Conservation (phyloP, 805 yeast genomes). For the Teunomyces atbi region DNA sequence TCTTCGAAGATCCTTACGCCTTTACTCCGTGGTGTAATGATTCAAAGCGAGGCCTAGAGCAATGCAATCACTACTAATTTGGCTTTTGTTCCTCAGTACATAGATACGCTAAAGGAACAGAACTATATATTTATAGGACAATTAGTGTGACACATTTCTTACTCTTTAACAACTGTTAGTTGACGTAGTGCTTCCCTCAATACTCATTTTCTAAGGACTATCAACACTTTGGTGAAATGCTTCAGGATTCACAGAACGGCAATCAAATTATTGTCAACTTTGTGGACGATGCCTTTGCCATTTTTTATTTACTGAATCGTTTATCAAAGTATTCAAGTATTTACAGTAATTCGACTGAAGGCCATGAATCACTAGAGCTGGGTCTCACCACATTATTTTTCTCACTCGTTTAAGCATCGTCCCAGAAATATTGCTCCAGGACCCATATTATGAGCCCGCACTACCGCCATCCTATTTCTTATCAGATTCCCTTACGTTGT, state of each 20-base stretch:
- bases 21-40: constrained; percentile 28
- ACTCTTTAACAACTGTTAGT: not conserved
- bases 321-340: too few relatives aligned
- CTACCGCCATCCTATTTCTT: not conserved
- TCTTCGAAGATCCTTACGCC: constrained; percentile 34
- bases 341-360: too few relatives aligned
- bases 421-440: not conserved
- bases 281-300: too few relatives aligned
- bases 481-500: not conserved
- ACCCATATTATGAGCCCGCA: constrained; percentile 1
- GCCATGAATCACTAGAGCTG: too few relatives aligned
- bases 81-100: constrained; percentile 13
- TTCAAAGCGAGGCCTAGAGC: constrained; percentile 36
- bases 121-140: constrained; percentile 24
- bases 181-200: too few relatives aligned
- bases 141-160: constrained; percentile 32
- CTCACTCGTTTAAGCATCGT: not conserved
- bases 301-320: too few relatives aligned
- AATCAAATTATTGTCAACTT: too few relatives aligned
- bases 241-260: too few relatives aligned
- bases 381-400: not conserved
- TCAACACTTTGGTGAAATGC: too few relatives aligned
- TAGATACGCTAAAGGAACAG: constrained; percentile 24
- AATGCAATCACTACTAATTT: constrained; percentile 18
- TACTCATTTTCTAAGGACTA: too few relatives aligned